phyloP scores from a whole-genome alignment of 805 yeast genomes.

The Saturnispora sekii region DNA sequence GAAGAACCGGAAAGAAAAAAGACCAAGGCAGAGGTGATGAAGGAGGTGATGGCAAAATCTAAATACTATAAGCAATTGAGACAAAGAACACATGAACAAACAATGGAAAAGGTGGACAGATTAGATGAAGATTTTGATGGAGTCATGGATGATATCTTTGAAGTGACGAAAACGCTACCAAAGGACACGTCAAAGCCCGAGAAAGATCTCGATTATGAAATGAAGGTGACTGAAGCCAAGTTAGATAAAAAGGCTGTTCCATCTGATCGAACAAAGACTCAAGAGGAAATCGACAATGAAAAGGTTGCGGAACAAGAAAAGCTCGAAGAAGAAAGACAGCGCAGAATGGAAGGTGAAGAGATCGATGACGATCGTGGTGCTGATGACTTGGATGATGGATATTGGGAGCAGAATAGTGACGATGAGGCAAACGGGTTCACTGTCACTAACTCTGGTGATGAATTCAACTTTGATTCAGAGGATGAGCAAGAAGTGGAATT shows the following conservation, averaged over 20 bases:
- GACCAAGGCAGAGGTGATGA: slow-evolving; percentile 78
- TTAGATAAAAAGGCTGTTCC: slow-evolving; percentile 73
- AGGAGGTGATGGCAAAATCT: slow-evolving; percentile 75
- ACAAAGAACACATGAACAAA: slow-evolving; percentile 51
- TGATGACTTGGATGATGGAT: slow-evolving; percentile 61
- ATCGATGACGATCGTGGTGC: slow-evolving; percentile 36
- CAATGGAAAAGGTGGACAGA: slow-evolving; percentile 52
- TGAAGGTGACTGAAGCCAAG: slow-evolving; percentile 53
- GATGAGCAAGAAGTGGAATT: slow-evolving; percentile 30
- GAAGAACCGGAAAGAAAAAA: slow-evolving; percentile 48
- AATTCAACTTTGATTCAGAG: slow-evolving; percentile 26
- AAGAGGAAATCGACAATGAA: slow-evolving; percentile 56
- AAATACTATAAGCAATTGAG: slow-evolving; percentile 69
- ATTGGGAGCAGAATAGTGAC: slow-evolving; percentile 52
- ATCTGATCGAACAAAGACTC: slow-evolving; percentile 72
- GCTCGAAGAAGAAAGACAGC: slow-evolving; percentile 57
- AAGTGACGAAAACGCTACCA: slow-evolving; percentile 19
- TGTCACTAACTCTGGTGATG: slow-evolving; percentile 35
- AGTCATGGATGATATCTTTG: slow-evolving; percentile 37
- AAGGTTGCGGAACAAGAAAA: slow-evolving; percentile 48
- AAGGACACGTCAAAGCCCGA: slow-evolving; percentile 27
- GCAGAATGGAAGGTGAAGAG: slow-evolving; percentile 62
- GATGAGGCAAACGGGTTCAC: slow-evolving; percentile 36
- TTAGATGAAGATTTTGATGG: slow-evolving; percentile 69
- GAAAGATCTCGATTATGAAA: slow-evolving; percentile 47